Base-by-base conservation (phyloP, 1,284 basidiomycete genomes). In the Veloporphyrellus conicus region DNA sequence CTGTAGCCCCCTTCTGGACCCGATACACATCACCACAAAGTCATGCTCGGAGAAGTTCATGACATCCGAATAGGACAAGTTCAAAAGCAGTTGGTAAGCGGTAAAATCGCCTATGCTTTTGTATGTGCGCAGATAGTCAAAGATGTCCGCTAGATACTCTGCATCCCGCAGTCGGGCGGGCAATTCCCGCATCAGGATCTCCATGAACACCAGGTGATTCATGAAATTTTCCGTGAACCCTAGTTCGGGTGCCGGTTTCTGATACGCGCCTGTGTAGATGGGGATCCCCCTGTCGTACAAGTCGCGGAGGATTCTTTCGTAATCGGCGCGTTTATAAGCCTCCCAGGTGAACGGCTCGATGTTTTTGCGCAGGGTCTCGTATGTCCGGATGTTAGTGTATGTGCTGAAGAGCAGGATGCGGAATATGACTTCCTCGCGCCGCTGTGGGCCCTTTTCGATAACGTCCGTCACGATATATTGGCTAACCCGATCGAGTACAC, bases 261-360 rank as follows among this genome's bases (percentile, higher is more conserved):
- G 77, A 65, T 79, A 86, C 11, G 82, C 73, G n/a, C 73, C 73
- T 0, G 82, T 83, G 55, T 83, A 84, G 18, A 86, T 68, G 3
- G 71, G 41, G 37, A 62, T 57, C 11, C 72, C 69, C 11, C 48
- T 53, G 20, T 65, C 50, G 45, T 69, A 68, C 16, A 74, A 69
- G 12, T 57, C 49, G 11, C 63, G 60, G 18, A 86, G 71, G 23
- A 82, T 75, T 5, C 54, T 57, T 38, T 66, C 60, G 52, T 84
- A 86, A 16, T 67, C 57, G 10, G 64, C 56, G 10, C 74, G 71
- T 35, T 72, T 60, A 55, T 78, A 86, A 11, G 60, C 62, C 39
- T 65, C 54, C 75, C 78, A 81, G 31, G 73, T 77, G 33, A 81
- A 72, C 2, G 75, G 71, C 7, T 75, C 72, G n/a, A 82, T 66